Evolutionary conservation across 116 monocot genomes (phyloP).

Genomic region (Trichopus zeylanicus): DNA sequence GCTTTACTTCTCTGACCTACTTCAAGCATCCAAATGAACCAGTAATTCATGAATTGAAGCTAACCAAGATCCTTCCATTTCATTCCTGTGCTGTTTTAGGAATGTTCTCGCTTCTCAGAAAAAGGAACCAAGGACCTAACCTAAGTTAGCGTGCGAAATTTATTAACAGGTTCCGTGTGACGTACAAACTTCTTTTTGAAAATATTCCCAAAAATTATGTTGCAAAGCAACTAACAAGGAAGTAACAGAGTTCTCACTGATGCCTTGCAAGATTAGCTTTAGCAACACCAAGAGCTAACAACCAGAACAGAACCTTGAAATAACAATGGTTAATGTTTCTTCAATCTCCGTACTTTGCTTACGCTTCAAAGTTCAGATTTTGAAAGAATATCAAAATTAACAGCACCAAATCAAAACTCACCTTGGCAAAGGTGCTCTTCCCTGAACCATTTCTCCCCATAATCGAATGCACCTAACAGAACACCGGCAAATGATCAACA

Average conservation of each 20-base stretch:
- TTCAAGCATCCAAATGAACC: neutral
- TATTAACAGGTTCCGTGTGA: too few species aligned
- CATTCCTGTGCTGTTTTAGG: too few species aligned
- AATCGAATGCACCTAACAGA: conserved; percentile 74
- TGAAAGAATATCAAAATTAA: neutral
- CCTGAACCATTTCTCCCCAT: conserved; percentile 99
- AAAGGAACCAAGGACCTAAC: too few species aligned
- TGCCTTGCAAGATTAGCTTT: too few species aligned
- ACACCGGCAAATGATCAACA: conserved; percentile 1
- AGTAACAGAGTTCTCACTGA: neutral
- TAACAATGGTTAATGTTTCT: too few species aligned
- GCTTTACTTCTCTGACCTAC: neutral
- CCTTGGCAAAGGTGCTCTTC: conserved; percentile 94
- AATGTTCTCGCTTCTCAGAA: too few species aligned
- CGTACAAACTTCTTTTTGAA: too few species aligned
- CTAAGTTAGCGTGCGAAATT: too few species aligned
- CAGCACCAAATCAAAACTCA: conserved; percentile 1
- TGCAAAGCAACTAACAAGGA: too few species aligned
- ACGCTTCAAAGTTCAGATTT: neutral
- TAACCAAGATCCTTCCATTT: neutral
- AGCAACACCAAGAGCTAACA: neutral
- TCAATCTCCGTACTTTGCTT: too few species aligned
- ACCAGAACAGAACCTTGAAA: neutral
- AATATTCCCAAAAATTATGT: too few species aligned
- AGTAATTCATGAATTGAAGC: neutral